Conservation (phyloP, 2,329 filamentous ascomycete genomes). For the Pestalotiopsis sp. region DNA sequence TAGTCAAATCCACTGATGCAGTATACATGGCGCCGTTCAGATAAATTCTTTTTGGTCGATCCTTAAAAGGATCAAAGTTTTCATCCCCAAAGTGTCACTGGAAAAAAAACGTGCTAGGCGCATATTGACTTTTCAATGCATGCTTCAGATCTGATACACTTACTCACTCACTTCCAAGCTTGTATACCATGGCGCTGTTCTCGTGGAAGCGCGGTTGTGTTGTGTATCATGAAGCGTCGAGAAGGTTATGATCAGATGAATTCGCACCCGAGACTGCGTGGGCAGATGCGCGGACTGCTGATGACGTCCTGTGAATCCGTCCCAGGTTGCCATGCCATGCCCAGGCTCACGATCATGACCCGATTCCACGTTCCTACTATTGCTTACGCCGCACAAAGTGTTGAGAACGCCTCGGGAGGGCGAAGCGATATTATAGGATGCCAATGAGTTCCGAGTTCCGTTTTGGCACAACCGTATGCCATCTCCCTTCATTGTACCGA, state of each 20-base stretch:
- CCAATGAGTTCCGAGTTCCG: not conserved
- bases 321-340: not conserved
- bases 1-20: too few relatives aligned
- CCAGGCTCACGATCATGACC: not conserved
- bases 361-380: not conserved
- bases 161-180: not conserved
- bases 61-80: too few relatives aligned
- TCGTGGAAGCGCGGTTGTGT: not conserved
- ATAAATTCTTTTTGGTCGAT: too few relatives aligned
- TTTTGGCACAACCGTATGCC: not conserved
- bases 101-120: not conserved
- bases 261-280: not conserved
- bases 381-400: slow-evolving; percentile 3
- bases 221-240: not conserved
- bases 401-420: not conserved
- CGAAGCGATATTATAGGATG: slow-evolving; percentile 4
- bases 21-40: too few relatives aligned
- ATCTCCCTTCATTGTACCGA: not conserved
- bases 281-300: not conserved
- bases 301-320: slow-evolving; percentile 1
- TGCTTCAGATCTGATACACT: not conserved
- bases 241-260: not conserved
- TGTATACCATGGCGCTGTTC: not conserved
- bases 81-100: not conserved
- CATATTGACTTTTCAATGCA: not conserved